Base-by-base conservation (phyloP, 75 land plant species). In the Larix kaempferi region DNA sequence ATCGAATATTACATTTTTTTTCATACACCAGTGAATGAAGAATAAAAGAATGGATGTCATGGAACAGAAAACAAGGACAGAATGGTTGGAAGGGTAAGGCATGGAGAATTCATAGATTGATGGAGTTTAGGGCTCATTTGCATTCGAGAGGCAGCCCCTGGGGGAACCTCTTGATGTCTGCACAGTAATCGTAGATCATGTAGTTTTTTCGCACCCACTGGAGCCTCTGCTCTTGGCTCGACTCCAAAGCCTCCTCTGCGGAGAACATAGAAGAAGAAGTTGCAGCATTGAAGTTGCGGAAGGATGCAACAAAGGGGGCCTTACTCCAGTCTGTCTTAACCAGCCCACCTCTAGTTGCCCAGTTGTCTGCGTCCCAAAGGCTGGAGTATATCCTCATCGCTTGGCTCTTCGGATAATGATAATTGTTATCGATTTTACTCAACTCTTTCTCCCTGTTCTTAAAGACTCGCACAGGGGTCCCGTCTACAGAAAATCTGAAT, bases 401-500 rank as follows among this genome's bases (percentile, higher is more conserved):
- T 58, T 58, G 59, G n/a, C n/a, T 58, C 59, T 17, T 58, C 5
- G n/a, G 59, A 58, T 58, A 58, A 10, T 44, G 49, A 44, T 44
- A 44, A 44, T 44, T 44, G 7, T 0, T 44, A 44, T 44, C 49
- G 10, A 44, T 10, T 12, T 83, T 16, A 1, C 84, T 27, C 19
- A 86, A 86, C 25, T 27, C 35, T 14, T 64, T 26, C 74, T 83
- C 82, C 59, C 39, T 4, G 62, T 84, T 84, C 60, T 52, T 77
- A 77, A 83, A 86, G 13, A 76, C 84, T 71, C 92, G 76, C 59
- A 90, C 83, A 5, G 83, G 87, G 29, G 64, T 74, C 76, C 6
- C 86, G 71, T 90, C 92, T 71, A 90, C 85, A 57, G 58, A 82
- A 59, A 85, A 85, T 15, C 92, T 90, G 82, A 55, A 75, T 19